Evolutionary conservation across 495 filamentous ascomycete species (phyloP).

Genomic region (Parathielavia appendiculata): DNA sequence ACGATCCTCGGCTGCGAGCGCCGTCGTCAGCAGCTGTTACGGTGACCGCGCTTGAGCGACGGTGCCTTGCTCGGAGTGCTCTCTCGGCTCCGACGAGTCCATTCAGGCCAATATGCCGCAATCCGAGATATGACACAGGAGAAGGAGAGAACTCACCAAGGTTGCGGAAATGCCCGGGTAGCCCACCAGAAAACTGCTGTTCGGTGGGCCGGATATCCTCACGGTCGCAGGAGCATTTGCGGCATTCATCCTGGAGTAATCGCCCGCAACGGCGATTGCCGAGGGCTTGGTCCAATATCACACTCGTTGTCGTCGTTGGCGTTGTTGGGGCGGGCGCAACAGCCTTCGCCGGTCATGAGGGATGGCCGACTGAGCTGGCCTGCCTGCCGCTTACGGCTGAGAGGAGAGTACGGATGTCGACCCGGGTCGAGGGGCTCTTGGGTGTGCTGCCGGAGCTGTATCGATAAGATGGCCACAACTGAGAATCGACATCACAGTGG

Average conservation of each 20-base stretch:
- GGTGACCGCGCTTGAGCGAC: not conserved
- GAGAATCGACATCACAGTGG: conserved; percentile 20
- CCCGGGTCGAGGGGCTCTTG: conserved; percentile 24
- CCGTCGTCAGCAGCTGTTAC: conserved; percentile 23
- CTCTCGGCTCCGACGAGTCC: not conserved
- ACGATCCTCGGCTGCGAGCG: conserved; percentile 77
- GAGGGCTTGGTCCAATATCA: conserved; percentile 6
- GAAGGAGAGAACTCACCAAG: conserved; percentile 57
- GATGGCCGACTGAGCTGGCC: conserved; percentile 18
- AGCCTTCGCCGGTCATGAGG: conserved; percentile 27
- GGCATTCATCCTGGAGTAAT: conserved; percentile 30
- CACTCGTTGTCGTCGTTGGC: conserved; percentile 17
- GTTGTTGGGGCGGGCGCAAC: conserved; percentile 16
- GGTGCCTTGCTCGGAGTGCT: not conserved
- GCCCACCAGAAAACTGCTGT: conserved; percentile 92
- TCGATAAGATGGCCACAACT: conserved; percentile 25
- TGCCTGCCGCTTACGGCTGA: conserved; percentile 21
- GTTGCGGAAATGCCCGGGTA: conserved; percentile 98
- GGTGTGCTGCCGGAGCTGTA: conserved; percentile 20
- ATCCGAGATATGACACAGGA: conserved; percentile 5
- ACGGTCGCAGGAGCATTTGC: conserved; percentile 65
- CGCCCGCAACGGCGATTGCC: conserved; percentile 20
- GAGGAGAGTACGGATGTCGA: conserved; percentile 2
- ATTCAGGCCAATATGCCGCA: not conserved
- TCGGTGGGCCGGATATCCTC: conserved; percentile 94